phyloP scores from a whole-genome alignment of 495 filamentous ascomycete genomes.

The Aspergillus bertholletiae region DNA sequence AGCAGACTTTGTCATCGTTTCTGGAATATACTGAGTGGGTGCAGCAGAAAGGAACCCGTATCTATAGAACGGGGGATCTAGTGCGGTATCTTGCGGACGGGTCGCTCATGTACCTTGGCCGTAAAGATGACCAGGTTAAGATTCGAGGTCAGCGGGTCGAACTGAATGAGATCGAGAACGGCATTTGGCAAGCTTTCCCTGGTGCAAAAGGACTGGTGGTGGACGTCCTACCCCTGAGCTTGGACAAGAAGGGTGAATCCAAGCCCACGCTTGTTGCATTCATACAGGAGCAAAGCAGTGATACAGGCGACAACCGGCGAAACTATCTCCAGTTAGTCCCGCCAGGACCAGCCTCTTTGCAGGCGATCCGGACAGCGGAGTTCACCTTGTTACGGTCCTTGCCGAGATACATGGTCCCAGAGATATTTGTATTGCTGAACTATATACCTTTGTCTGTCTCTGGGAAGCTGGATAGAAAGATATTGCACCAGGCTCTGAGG shows the following conservation, averaged over 20 bases:
- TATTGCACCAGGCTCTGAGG: neutral
- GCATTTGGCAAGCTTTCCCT: neutral
- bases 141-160: conserved; percentile 37
- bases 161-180: conserved; percentile 32
- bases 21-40: neutral
- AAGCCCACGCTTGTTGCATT: neutral
- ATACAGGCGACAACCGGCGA: neutral
- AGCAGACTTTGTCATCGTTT: neutral
- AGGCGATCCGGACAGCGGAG: neutral
- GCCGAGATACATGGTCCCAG: conserved; percentile 42
- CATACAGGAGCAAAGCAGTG: neutral
- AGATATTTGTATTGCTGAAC: conserved; percentile 28
- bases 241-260: no score
- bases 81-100: conserved; percentile 7
- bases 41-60: neutral
- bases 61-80: neutral
- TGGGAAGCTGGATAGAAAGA: conserved; percentile 32
- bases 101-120: neutral
- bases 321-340: neutral
- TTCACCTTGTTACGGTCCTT: neutral
- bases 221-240: neutral
- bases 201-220: neutral
- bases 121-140: conserved; percentile 14
- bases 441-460: conserved; percentile 31
- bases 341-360: neutral